Conservation (phyloP, 2,329 filamentous ascomycete genomes). For the Cladorrhinum sp. region DNA sequence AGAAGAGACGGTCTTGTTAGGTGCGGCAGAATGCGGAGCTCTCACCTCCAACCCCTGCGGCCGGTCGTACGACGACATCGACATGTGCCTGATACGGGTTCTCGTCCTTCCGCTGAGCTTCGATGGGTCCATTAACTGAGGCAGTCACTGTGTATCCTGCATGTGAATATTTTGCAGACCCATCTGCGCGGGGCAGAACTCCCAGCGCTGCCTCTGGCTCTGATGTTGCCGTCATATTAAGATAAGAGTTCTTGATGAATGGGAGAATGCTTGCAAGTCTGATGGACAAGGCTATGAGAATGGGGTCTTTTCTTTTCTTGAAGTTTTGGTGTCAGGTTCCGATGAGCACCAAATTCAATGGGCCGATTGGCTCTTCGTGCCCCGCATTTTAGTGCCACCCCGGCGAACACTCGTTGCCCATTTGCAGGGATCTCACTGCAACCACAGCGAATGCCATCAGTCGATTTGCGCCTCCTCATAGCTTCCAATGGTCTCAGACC, state of each 20-base stretch:
- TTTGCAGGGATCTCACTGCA: conserved; percentile 16
- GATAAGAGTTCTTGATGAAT: conserved; percentile 1
- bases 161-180: conserved; percentile 73
- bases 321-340: conserved; percentile 15
- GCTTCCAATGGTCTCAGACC: background rate
- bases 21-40: conserved; percentile 14
- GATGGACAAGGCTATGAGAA: background rate
- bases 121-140: conserved; percentile 88
- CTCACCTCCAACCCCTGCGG: conserved; percentile 76
- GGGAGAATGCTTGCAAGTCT: background rate
- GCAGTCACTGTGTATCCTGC: conserved; percentile 78
- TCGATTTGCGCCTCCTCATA: conserved; percentile 10
- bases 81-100: conserved; percentile 86
- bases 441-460: conserved; percentile 12
- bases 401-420: conserved; percentile 7
- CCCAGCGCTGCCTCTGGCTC: conserved; percentile 54
- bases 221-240: conserved; percentile 43
- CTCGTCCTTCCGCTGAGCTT: conserved; percentile 84
- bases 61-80: conserved; percentile 86
- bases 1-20: conserved; percentile 3
- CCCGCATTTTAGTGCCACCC: conserved; percentile 24
- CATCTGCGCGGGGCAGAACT: conserved; percentile 68
- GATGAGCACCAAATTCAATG: conserved; percentile 18
- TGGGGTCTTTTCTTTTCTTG: background rate
- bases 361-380: conserved; percentile 20